These are phyloP conservation scores for Scedosporium minutisporum DNA, from an alignment of 2,329 filamentous ascomycete species.

Conservation along the genomic window DNA sequence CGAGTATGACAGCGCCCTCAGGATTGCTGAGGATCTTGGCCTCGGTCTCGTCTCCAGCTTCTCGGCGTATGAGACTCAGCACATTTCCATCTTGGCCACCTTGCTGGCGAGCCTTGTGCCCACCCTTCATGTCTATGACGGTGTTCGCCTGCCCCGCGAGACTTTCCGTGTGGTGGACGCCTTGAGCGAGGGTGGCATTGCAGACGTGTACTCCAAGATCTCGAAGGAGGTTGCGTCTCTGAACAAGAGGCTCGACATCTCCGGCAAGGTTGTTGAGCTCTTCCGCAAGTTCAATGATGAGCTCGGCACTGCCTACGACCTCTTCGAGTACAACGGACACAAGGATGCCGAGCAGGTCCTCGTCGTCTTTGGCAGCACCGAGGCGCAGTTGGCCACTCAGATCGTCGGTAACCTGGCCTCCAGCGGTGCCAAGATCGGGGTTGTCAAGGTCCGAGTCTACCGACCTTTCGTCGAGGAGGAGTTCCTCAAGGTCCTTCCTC, in stretches of 20 bases:
- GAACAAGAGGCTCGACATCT: constrained; percentile 61
- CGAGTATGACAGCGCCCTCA: constrained; percentile 75
- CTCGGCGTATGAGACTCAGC: constrained; percentile 85
- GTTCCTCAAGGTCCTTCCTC: constrained; percentile 73
- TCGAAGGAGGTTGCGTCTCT: constrained; percentile 50
- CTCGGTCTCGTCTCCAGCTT: constrained; percentile 76
- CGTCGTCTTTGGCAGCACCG: constrained; percentile 86
- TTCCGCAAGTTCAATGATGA: constrained; percentile 75
- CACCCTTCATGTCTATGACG: constrained; percentile 83
- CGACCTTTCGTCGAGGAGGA: constrained; percentile 91
- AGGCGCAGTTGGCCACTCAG: constrained; percentile 77
- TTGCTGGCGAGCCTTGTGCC: constrained; percentile 68
- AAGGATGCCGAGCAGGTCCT: constrained; percentile 69
- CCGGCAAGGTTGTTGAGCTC: constrained; percentile 61
- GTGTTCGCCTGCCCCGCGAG: constrained; percentile 72
- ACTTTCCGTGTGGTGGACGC: constrained; percentile 74
- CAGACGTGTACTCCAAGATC: constrained; percentile 59
- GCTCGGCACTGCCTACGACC: constrained; percentile 83
- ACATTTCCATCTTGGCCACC: constrained; percentile 86
- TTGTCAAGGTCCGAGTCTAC: constrained; percentile 87
- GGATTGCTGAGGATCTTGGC: constrained; percentile 80
- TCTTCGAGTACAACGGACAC: constrained; percentile 92
- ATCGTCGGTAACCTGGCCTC: constrained; percentile 63
- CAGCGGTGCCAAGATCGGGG: constrained; percentile 69
- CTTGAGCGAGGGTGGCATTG: constrained; percentile 62